These are phyloP conservation scores for Plicaturopsis crispa DNA, from an alignment of 768 basidiomycete species.

Conservation along the genomic window DNA sequence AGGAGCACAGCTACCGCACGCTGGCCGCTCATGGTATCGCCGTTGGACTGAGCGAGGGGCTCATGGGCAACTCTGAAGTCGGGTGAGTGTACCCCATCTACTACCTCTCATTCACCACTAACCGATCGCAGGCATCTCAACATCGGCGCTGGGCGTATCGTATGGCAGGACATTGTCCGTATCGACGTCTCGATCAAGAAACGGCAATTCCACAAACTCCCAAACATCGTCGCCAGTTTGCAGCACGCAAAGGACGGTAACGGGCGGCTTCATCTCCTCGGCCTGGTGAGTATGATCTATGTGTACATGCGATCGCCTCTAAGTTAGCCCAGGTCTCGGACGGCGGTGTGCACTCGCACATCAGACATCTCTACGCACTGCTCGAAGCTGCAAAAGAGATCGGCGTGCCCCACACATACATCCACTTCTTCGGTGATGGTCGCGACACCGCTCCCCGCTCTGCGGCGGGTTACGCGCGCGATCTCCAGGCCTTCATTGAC, in stretches of 20 bases:
- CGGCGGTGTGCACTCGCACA: conserved; percentile 96
- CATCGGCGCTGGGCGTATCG: conserved; percentile 89
- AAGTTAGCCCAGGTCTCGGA: conserved; percentile 63
- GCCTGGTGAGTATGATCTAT: conserved; percentile 50
- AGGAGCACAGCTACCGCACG: conserved; percentile 63
- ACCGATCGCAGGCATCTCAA: conserved; percentile 69
- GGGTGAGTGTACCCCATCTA: conserved; percentile 49
- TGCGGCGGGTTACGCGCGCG: conserved; percentile 65
- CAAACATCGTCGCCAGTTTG: conserved; percentile 62
- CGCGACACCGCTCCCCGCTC: conserved; percentile 90
- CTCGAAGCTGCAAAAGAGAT: conserved; percentile 85
- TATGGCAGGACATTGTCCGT: conserved; percentile 97
- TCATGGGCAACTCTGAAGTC: conserved; percentile 98
- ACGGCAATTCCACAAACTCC: conserved; percentile 74
- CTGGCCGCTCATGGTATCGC: conserved; percentile 87
- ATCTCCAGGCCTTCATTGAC: conserved; percentile 70
- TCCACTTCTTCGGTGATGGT: conserved; percentile 94
- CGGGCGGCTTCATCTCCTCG: conserved; percentile 83
- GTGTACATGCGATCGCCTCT: neutral
- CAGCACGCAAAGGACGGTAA: conserved; percentile 76
- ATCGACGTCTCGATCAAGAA: conserved; percentile 93
- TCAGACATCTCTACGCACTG: conserved; percentile 81
- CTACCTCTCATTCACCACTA: neutral
- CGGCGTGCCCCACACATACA: conserved; percentile 76
- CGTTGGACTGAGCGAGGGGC: conserved; percentile 85